Conservation (phyloP, 139 green algal genomes). For the Picochlorum sp. region DNA sequence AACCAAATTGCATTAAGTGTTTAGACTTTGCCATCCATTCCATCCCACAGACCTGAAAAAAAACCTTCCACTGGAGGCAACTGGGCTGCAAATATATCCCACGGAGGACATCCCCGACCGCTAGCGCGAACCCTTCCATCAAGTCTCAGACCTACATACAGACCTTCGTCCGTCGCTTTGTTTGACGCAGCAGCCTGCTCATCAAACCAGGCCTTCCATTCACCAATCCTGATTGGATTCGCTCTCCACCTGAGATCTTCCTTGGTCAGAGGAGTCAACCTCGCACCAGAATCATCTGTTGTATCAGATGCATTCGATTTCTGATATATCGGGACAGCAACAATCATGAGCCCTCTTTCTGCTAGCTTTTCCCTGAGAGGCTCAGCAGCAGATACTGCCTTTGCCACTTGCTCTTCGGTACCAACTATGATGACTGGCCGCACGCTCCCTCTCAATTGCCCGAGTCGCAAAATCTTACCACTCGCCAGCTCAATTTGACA, state of each 20-base stretch:
- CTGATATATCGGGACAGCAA: conserved; percentile 54
- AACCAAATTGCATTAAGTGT: too few species aligned
- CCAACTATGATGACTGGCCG: conserved; percentile 56
- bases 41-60: conserved; percentile 53
- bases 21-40: conserved; percentile 52
- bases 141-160: conserved; percentile 66
- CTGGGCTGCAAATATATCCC: conserved; percentile 38
- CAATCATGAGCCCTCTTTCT: conserved; percentile 57
- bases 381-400: conserved; percentile 41
- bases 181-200: conserved; percentile 44
- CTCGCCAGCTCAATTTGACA: conserved; percentile 57
- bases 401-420: conserved; percentile 39
- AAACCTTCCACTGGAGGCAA: conserved; percentile 49
- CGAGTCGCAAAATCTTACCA: conserved; percentile 37
- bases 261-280: background rate
- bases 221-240: conserved; percentile 21
- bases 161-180: conserved; percentile 8
- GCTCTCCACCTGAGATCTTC: conserved; percentile 36
- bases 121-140: conserved; percentile 61
- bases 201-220: conserved; percentile 55
- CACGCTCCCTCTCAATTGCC: conserved; percentile 38
- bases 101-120: conserved; percentile 49
- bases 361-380: conserved; percentile 44
- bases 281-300: background rate
- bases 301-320: background rate